A percentile compares a stretch with the other conserved stretches of the same genome.
Evolutionary conservation across 1,284 basidiomycete genomes (phyloP).

Genomic region (Anthracocystis walkeri): DNA sequence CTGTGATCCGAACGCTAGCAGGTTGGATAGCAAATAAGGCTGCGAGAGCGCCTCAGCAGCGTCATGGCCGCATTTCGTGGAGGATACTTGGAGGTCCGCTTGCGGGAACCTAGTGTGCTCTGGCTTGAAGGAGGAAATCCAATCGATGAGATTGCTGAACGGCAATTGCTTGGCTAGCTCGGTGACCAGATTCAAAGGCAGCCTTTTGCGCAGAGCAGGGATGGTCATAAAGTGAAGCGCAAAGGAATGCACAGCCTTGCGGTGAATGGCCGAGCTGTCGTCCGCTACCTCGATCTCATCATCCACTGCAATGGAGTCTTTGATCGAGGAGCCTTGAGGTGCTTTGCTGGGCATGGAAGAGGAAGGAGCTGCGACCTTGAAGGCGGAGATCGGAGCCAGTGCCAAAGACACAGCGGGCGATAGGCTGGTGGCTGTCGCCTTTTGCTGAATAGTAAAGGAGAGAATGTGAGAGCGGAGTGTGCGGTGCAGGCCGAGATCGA

Average conservation of each 20-base stretch:
- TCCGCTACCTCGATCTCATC: not conserved
- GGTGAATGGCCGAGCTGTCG: slow-evolving; percentile 8
- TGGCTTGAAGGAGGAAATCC: slow-evolving; percentile 27
- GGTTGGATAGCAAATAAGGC: slow-evolving; percentile 56
- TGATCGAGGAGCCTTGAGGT: slow-evolving; percentile 7
- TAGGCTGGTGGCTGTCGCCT: slow-evolving; percentile 23
- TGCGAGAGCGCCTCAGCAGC: slow-evolving; percentile 21
- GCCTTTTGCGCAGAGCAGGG: slow-evolving; percentile 44
- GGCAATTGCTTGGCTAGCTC: slow-evolving; percentile 57
- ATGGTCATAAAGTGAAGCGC: slow-evolving; percentile 48
- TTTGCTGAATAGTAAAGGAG: slow-evolving; percentile 36
- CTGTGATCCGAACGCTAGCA: slow-evolving; percentile 52
- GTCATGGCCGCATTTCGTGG: slow-evolving; percentile 15
- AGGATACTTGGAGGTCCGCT: not conserved
- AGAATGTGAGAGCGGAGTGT: slow-evolving; percentile 40
- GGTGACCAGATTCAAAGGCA: slow-evolving; percentile 51
- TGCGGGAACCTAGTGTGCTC: not conserved
- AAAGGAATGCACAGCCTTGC: slow-evolving; percentile 34
- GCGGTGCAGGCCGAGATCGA: slow-evolving; percentile 35
- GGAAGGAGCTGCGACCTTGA: slow-evolving; percentile 12
- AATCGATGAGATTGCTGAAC: slow-evolving; percentile 44
- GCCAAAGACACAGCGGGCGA: slow-evolving; percentile 31
- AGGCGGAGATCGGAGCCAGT: slow-evolving; percentile 34
- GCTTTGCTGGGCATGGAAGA: not conserved
- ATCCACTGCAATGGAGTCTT: slow-evolving; percentile 28